A percentile compares a stretch with the other conserved stretches of the same genome.
phyloP scores from a whole-genome alignment of 2,329 filamentous ascomycete genomes.

The Fusarium subtropicale region DNA sequence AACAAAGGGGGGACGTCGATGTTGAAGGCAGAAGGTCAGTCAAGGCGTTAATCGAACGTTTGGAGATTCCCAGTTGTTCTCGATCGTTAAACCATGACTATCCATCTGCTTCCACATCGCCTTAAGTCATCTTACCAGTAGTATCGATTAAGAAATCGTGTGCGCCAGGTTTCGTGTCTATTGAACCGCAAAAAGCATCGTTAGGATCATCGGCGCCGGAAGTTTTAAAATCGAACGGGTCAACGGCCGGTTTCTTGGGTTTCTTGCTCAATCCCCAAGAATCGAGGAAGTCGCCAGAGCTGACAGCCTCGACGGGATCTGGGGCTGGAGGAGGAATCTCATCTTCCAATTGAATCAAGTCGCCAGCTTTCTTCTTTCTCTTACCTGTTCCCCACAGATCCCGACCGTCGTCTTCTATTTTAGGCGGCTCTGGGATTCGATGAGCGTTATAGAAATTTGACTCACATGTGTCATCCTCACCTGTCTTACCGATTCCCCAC shows the following conservation, averaged over 20 bases:
- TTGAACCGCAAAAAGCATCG: slow-evolving; percentile 55
- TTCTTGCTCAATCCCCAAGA: slow-evolving; percentile 69
- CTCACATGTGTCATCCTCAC: slow-evolving; percentile 43
- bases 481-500: slow-evolving; percentile 40
- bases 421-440: slow-evolving; percentile 21
- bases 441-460: slow-evolving; percentile 28
- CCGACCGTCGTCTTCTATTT: slow-evolving; percentile 42
- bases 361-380: slow-evolving; percentile 54
- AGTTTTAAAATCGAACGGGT: slow-evolving; percentile 53
- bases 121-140: slow-evolving; percentile 60
- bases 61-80: slow-evolving; percentile 60
- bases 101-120: slow-evolving; percentile 59
- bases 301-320: slow-evolving; percentile 50
- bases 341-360: slow-evolving; percentile 54
- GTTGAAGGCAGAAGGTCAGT: slow-evolving; percentile 60
- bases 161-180: slow-evolving; percentile 59
- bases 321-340: slow-evolving; percentile 47
- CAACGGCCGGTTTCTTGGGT: slow-evolving; percentile 50
- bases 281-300: slow-evolving; percentile 65
- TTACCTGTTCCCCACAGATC: slow-evolving; percentile 49
- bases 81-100: slow-evolving; percentile 57
- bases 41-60: slow-evolving; percentile 55
- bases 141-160: slow-evolving; percentile 59
- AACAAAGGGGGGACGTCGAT: slow-evolving; percentile 60
- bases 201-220: slow-evolving; percentile 59